Conservation (phyloP, 163 green algal genomes). For the Scenedesmus sp. region DNA sequence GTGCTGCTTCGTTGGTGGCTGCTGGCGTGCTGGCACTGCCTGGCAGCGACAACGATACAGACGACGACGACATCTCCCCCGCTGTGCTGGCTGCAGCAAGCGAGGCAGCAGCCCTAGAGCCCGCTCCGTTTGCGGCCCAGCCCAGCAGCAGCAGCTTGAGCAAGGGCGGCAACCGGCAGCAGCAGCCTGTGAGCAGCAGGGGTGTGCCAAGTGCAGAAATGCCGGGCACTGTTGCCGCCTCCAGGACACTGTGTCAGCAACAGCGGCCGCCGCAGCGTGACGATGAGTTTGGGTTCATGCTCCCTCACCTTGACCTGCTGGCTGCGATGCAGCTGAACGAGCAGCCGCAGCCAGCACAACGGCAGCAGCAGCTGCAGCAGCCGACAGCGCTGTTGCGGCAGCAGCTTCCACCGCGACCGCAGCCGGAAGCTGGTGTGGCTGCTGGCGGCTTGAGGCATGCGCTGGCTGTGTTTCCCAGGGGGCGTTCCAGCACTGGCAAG, state of each 20-base stretch:
- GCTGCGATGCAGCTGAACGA: constrained; percentile 49
- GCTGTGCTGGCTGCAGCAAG: constrained; percentile 37
- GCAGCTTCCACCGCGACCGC: not conserved
- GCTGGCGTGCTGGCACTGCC: not conserved
- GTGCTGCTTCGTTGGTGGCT: constrained; percentile 6
- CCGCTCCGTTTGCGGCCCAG: not conserved
- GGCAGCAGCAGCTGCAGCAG: not conserved
- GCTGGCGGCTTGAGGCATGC: not conserved
- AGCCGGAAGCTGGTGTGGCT: not conserved
- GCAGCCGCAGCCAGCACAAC: not conserved
- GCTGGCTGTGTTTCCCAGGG: not conserved
- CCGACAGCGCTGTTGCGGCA: not conserved
- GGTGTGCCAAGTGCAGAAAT: not conserved
- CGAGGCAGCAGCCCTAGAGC: constrained; percentile 13
- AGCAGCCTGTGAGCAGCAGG: not conserved
- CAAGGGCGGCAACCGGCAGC: not conserved
- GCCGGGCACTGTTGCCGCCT: not conserved
- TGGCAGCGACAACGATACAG: not conserved
- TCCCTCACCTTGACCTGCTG: constrained; percentile 31
- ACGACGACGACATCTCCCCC: constrained; percentile 40
- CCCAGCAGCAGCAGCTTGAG: not conserved
- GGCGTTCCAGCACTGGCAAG: not conserved
- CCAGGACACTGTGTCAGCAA: not conserved
- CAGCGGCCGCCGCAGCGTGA: not conserved
- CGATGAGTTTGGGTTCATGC: not conserved